Percentiles rank a stretch among this genome's conserved stretches.
These are phyloP conservation scores for Mycena sanguinolenta DNA, from an alignment of 768 basidiomycete species.

Conservation along the genomic window DNA sequence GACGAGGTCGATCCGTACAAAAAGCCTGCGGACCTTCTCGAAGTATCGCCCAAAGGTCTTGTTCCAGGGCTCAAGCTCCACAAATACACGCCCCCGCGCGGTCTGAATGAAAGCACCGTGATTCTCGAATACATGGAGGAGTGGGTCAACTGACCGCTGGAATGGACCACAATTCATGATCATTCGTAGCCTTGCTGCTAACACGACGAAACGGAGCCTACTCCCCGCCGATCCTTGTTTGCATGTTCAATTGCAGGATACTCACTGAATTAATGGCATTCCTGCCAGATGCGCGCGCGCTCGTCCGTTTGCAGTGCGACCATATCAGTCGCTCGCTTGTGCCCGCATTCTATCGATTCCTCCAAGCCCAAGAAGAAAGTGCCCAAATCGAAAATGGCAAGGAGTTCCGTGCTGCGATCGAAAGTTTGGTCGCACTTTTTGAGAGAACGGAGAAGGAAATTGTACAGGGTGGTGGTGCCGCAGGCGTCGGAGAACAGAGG, in stretches of 20 bases:
- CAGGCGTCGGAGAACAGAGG: conserved; percentile 55
- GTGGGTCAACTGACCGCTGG: conserved; percentile 54
- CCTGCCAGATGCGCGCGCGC: conserved; percentile 70
- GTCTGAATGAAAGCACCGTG: conserved; percentile 84
- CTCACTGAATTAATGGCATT: not conserved
- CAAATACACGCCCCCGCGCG: conserved; percentile 65
- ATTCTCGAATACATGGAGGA: conserved; percentile 86
- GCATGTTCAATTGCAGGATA: conserved; percentile 34
- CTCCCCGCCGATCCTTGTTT: conserved; percentile 76
- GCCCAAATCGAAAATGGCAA: conserved; percentile 65
- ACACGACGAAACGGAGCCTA: conserved; percentile 62
- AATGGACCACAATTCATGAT: not conserved
- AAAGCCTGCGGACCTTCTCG: conserved; percentile 84
- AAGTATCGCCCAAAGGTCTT: conserved; percentile 85
- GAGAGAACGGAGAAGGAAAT: conserved; percentile 69
- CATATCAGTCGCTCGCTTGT: conserved; percentile 74
- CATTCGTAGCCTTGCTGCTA: conserved; percentile 60
- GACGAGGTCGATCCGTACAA: conserved; percentile 89
- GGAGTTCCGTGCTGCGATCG: conserved; percentile 68
- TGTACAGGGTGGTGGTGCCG: conserved; percentile 50
- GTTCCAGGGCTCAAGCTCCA: conserved; percentile 78
- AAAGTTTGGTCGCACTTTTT: conserved; percentile 64
- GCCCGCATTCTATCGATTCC: conserved; percentile 80
- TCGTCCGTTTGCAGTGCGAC: conserved; percentile 77
- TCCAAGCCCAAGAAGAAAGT: conserved; percentile 74